Base-by-base conservation (phyloP, 2,329 filamentous ascomycete species). In the Lachnellula hyalina region DNA sequence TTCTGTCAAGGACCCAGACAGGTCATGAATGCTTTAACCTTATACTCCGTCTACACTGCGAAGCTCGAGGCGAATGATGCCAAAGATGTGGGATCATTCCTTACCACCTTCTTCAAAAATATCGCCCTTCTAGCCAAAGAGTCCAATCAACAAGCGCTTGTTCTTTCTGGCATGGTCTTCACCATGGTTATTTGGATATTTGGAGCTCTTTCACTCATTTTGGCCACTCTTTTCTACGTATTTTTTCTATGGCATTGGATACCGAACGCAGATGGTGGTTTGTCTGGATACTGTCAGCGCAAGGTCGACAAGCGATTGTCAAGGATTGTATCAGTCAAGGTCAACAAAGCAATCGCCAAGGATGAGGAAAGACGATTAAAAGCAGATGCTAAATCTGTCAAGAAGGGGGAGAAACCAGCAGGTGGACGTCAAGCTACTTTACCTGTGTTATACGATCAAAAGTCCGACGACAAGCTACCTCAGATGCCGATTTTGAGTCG, bases 211-310 rank as follows among this genome's bases (percentile, higher is more conserved):
- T 85, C 82, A 44, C 77, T 97, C 49, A 74, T 93, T n/a, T 68
- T 89, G 9, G 90, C 89, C 0, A 75, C 85, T 21, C 65, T 95
- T 1, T 84, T 96, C 57, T 97, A 96, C 72, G 72, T 96, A 38
- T 82, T 90, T 65, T 99, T 96, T 71, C 79, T 99, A 5, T 96
- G 89, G 82, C 89, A 94, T 71, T 94, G 93, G 73, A 93, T 99
- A 58, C 91, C 92, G 1, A 81, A 81, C 36, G 77, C 83, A 11
- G 91, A 96, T 66, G 90, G 90, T 5, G 86, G 88, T 7, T 78
- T 99, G 32, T 83, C 84, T 5, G 85, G 85, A 25, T 99, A 96
- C 74, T 97, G 94, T 70, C 87, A 89, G 58, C 86, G 91, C 46
- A 97, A 97, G 75, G 86, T 96, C 69, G 95, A 96, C 73, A 86